A percentile compares a stretch with the other conserved stretches of the same genome.
Evolutionary conservation across 1,139 yeast species (phyloP).

Genomic region (Magnusiomyces paraingens): DNA sequence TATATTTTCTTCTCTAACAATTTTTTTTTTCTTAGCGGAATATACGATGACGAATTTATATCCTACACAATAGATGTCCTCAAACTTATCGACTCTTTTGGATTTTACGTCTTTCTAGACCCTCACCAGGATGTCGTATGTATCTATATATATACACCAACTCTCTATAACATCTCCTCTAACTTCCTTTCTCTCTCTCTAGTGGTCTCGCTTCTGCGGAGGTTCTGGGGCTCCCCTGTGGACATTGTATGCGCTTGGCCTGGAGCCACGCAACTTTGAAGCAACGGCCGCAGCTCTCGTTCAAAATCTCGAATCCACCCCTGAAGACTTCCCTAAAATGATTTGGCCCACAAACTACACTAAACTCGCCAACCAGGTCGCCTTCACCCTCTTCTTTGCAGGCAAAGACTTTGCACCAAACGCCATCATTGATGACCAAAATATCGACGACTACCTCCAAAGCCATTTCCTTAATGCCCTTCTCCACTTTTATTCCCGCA

Average conservation of each 20-base stretch:
- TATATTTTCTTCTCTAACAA: not conserved
- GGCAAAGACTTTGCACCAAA: conserved; percentile 68
- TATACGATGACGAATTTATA: conserved; percentile 70
- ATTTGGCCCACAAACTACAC: conserved; percentile 88
- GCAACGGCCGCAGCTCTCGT: conserved; percentile 67
- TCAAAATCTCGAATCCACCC: conserved; percentile 46
- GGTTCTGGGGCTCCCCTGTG: conserved; percentile 96
- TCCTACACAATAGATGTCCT: conserved; percentile 62
- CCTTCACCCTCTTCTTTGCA: conserved; percentile 82
- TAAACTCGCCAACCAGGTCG: conserved; percentile 66
- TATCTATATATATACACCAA: no score
- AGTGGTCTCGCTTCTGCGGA: conserved; percentile 84
- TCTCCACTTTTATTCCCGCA: conserved; percentile 44
- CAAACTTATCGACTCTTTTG: conserved; percentile 51
- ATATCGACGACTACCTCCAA: conserved; percentile 72
- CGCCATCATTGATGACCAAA: conserved; percentile 55
- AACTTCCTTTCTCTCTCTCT: not conserved
- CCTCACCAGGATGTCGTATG: conserved; percentile 77
- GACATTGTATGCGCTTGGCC: conserved; percentile 93
- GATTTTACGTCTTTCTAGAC: conserved; percentile 74
- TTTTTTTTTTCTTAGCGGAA: conserved; percentile 33
- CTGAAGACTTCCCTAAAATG: conserved; percentile 66
- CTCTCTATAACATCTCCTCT: no score
- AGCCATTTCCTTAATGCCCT: conserved; percentile 50
- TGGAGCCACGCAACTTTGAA: conserved; percentile 65